These are phyloP conservation scores for Ogataea paraovalis DNA, from an alignment of 805 yeast genomes.

Conservation along the genomic window DNA sequence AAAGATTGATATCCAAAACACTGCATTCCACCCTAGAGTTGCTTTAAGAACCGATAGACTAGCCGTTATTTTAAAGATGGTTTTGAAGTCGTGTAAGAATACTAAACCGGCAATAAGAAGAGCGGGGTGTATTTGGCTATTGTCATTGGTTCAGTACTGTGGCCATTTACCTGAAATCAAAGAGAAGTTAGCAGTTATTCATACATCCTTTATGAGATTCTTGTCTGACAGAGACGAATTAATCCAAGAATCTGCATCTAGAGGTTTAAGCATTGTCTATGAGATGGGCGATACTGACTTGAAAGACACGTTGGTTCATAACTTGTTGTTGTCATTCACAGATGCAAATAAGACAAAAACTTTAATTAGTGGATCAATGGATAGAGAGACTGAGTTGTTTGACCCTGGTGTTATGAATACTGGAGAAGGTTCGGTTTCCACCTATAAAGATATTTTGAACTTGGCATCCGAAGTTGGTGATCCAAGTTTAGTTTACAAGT, in stretches of 20 bases:
- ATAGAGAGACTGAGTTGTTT: constrained; percentile 77
- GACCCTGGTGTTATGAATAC: constrained; percentile 79
- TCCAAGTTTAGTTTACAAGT: constrained; percentile 88
- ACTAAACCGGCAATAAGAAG: constrained; percentile 73
- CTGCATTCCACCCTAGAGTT: constrained; percentile 8
- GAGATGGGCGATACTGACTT: constrained; percentile 68
- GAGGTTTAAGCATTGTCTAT: constrained; percentile 80
- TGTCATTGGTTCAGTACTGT: constrained; percentile 75
- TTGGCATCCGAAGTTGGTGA: constrained; percentile 95
- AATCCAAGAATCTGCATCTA: constrained; percentile 87
- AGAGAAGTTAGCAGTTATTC: constrained; percentile 54
- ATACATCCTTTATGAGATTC: constrained; percentile 70
- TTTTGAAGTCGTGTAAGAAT: constrained; percentile 50
- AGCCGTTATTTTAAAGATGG: constrained; percentile 38
- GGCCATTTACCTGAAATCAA: constrained; percentile 41
- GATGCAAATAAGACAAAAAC: constrained; percentile 49
- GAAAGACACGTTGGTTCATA: constrained; percentile 69
- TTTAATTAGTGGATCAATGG: constrained; percentile 61
- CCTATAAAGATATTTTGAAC: constrained; percentile 84
- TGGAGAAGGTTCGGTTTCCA: constrained; percentile 80
- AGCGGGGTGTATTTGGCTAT: constrained; percentile 81
- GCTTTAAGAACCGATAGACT: constrained; percentile 9
- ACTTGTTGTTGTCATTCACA: constrained; percentile 73
- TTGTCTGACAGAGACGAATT: constrained; percentile 79
- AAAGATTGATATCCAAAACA: constrained; percentile 50